These are phyloP conservation scores for Boletus sp. DNA, from an alignment of 1,284 basidiomycete genomes.

Conservation along the genomic window DNA sequence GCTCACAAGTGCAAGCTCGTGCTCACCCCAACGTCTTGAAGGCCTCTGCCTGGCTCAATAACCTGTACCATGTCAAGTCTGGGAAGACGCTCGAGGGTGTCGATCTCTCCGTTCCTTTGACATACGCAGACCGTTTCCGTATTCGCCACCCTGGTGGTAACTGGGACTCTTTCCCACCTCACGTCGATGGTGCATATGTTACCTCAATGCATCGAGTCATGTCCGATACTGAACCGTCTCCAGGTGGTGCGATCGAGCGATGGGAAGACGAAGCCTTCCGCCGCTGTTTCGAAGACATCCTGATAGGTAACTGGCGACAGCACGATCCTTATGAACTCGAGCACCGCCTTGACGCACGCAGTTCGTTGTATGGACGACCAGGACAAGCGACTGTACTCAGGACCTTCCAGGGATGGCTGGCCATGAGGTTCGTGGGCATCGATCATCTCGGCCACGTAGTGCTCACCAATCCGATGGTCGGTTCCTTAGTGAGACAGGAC, in stretches of 20 bases:
- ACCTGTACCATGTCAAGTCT: constrained; percentile 50
- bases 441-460: neutral
- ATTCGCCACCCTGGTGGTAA: constrained; percentile 72
- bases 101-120: constrained; percentile 64
- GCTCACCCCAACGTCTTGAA: constrained; percentile 71
- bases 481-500: constrained; percentile 56
- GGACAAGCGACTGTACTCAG: constrained; percentile 69
- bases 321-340: constrained; percentile 71
- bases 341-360: constrained; percentile 57
- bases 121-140: constrained; percentile 79
- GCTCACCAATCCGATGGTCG: neutral
- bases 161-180: constrained; percentile 70
- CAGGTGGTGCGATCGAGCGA: constrained; percentile 75
- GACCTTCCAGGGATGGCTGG: constrained; percentile 78
- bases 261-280: constrained; percentile 80
- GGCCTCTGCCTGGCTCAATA: constrained; percentile 58
- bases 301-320: constrained; percentile 63
- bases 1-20: constrained; percentile 66
- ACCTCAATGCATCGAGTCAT: neutral
- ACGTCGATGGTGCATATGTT: constrained; percentile 63
- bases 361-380: constrained; percentile 57
- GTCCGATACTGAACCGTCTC: neutral
- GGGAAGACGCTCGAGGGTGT: constrained; percentile 46
- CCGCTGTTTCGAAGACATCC: constrained; percentile 61
- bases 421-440: constrained; percentile 46